phyloP scores from a whole-genome alignment of 2,329 filamentous ascomycete species.

The Xylaria sp. region DNA sequence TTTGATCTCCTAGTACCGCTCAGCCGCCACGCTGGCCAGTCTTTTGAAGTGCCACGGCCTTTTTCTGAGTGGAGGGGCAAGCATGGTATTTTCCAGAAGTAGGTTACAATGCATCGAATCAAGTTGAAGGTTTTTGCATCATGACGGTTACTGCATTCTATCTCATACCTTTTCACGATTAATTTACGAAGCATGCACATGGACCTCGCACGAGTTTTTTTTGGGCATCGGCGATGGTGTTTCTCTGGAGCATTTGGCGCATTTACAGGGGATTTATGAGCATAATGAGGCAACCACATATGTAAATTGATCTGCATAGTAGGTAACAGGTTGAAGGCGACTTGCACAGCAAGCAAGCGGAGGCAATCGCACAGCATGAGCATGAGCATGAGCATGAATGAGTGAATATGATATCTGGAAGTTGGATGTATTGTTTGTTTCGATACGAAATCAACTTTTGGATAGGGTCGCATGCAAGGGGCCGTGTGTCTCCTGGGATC shows the following conservation, averaged over 20 bases:
- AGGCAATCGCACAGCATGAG: not conserved
- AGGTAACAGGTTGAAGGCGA: constrained; percentile 5
- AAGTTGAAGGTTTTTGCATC: not conserved
- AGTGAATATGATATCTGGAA: constrained; percentile 7
- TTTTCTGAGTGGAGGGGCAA: not conserved
- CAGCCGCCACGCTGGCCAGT: not conserved
- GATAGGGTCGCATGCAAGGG: not conserved
- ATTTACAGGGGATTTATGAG: constrained; percentile 43
- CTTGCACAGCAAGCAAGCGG: constrained; percentile 1
- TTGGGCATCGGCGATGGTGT: constrained; percentile 34
- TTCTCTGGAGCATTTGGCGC: constrained; percentile 39
- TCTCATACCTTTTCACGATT: constrained; percentile 39
- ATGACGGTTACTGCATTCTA: constrained; percentile 15
- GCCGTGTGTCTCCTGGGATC: constrained; percentile 6
- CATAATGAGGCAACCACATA: constrained; percentile 37
- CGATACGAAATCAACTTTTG: not conserved
- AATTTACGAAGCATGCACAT: constrained; percentile 42
- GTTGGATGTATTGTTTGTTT: not conserved
- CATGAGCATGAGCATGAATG: not conserved
- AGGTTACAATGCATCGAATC: constrained; percentile 14
- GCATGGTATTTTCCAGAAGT: constrained; percentile 3
- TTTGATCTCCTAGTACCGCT: constrained; percentile 31
- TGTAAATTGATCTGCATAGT: constrained; percentile 36
- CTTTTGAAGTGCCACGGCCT: not conserved
- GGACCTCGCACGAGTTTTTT: constrained; percentile 35